Percentiles rank a stretch among this genome's conserved stretches.
Conservation (phyloP, 331 rosid genomes). For the Quercus lobata region DNA sequence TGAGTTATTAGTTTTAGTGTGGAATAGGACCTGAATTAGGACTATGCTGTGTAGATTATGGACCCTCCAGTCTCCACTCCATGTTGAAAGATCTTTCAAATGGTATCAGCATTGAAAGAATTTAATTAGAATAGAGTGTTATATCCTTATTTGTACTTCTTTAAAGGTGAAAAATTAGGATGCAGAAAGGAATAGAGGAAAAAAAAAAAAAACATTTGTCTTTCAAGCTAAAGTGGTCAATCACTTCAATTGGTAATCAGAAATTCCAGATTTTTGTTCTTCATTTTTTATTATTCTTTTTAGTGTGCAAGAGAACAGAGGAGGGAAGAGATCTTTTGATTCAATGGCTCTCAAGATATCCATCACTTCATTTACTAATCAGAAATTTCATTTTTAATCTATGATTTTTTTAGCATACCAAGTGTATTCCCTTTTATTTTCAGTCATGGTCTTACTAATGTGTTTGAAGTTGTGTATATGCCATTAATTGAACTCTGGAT, state of each 20-base stretch:
- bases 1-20: background rate
- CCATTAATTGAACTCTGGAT: conserved; percentile 12
- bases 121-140: background rate
- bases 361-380: background rate
- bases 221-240: background rate
- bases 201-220: background rate
- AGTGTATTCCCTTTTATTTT: background rate
- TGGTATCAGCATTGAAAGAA: background rate
- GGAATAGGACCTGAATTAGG: background rate
- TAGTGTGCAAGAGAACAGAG: background rate
- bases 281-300: background rate
- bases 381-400: background rate
- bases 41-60: background rate
- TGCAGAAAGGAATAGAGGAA: background rate
- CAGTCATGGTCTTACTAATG: conserved; percentile 9
- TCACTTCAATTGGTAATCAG: background rate
- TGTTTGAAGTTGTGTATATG: background rate
- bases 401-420: background rate
- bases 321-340: background rate
- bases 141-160: background rate
- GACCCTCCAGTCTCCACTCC: background rate
- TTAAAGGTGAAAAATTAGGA: background rate
- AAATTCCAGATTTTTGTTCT: background rate
- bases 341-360: background rate
- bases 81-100: background rate